Evolutionary conservation across 306 rosid species (phyloP).

Genomic region (Benincasa hispida): DNA sequence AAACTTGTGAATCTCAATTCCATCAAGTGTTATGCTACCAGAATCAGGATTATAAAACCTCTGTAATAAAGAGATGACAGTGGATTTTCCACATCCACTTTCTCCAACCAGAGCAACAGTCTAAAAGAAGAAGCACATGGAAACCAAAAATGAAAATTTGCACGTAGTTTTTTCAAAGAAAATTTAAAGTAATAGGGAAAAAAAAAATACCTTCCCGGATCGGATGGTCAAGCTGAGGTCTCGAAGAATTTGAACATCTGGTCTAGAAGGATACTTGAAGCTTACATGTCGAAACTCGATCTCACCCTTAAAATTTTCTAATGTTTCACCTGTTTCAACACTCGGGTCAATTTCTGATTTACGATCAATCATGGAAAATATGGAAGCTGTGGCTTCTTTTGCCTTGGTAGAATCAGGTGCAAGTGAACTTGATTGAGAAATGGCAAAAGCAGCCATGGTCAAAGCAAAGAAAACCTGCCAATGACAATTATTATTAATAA

Average conservation of each 20-base stretch:
- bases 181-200: not conserved
- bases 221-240: slow-evolving; percentile 52
- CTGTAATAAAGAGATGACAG: slow-evolving; percentile 57
- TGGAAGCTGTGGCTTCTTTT: slow-evolving; percentile 43
- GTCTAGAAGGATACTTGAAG: slow-evolving; percentile 64
- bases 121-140: slow-evolving; percentile 16
- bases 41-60: slow-evolving; percentile 63
- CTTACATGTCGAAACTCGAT: slow-evolving; percentile 41
- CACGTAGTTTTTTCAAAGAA: not conserved
- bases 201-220: slow-evolving; percentile 42
- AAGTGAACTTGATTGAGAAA: slow-evolving; percentile 42
- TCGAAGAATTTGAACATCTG: slow-evolving; percentile 37
- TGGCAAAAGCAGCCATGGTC: slow-evolving; percentile 36
- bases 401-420: slow-evolving; percentile 46
- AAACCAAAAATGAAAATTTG: slow-evolving; percentile 11
- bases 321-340: slow-evolving; percentile 29
- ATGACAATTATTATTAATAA: not conserved
- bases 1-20: slow-evolving; percentile 38
- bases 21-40: slow-evolving; percentile 54
- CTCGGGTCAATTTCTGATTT: slow-evolving; percentile 47
- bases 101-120: slow-evolving; percentile 79
- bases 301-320: slow-evolving; percentile 47
- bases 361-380: slow-evolving; percentile 53
- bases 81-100: slow-evolving; percentile 83
- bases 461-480: slow-evolving; percentile 58